Percentiles rank a stretch among this genome's conserved stretches.
Evolutionary conservation across 768 basidiomycete species (phyloP).

Genomic region (Porpolomopsis calyptriformis): DNA sequence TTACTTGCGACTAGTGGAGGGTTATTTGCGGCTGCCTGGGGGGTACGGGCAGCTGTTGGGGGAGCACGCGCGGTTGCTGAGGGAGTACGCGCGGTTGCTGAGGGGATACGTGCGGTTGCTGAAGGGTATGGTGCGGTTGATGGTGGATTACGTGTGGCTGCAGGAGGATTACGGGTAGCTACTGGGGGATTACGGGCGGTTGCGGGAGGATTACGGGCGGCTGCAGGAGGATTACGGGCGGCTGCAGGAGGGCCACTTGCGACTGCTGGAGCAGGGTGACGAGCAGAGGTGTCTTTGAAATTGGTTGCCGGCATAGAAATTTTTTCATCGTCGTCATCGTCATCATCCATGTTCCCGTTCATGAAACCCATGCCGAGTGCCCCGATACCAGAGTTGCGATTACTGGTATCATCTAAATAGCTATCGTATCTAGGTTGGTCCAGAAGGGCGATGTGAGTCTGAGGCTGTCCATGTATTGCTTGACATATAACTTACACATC

Average conservation of each 20-base stretch:
- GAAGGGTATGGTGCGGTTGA: too few species aligned
- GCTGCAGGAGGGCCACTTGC: too few species aligned
- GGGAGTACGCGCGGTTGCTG: constrained; percentile 30
- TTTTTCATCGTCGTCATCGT: constrained; percentile 34
- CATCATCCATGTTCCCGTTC: constrained; percentile 33
- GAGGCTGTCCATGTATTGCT: constrained; percentile 4
- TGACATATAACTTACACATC: constrained; percentile 44
- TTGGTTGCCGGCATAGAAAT: too few species aligned
- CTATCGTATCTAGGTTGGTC: constrained; percentile 58
- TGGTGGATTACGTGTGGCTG: too few species aligned
- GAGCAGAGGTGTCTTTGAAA: too few species aligned
- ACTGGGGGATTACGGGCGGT: too few species aligned
- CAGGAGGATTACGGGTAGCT: too few species aligned
- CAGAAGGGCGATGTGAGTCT: constrained; percentile 8
- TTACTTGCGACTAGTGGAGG: constrained; percentile 6
- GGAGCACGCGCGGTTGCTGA: constrained; percentile 1
- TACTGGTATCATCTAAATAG: constrained; percentile 30
- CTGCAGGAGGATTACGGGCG: too few species aligned
- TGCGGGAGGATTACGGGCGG: too few species aligned
- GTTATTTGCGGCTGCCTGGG: too few species aligned
- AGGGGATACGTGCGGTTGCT: too few species aligned
- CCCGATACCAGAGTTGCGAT: constrained; percentile 43
- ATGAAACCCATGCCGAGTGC: constrained; percentile 41
- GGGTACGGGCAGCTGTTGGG: constrained; percentile 7
- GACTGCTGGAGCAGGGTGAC: constrained; percentile 11